A percentile compares a stretch with the other conserved stretches of the same genome.
Conservation (phyloP, 805 yeast species). For the Metschnikowia rubicola region DNA sequence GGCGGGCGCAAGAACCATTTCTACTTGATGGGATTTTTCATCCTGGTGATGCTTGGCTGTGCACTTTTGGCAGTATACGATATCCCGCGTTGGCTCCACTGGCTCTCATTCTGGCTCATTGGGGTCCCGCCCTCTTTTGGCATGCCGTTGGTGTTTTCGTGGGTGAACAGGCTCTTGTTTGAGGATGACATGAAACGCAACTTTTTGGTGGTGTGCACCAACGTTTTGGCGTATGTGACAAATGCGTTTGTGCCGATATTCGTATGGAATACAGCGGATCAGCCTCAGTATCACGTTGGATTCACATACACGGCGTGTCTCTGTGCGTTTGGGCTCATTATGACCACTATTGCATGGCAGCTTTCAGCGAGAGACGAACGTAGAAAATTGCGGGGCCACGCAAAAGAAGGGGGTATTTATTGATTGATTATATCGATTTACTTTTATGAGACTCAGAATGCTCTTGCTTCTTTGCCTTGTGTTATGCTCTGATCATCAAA, state of each 20-base stretch:
- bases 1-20: slow-evolving; percentile 33
- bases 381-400: neutral
- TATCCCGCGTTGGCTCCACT: slow-evolving; percentile 46
- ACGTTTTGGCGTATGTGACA: slow-evolving; percentile 38
- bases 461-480: neutral
- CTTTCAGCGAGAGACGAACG: slow-evolving; percentile 27
- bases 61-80: slow-evolving; percentile 46
- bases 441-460: neutral
- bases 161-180: slow-evolving; percentile 49
- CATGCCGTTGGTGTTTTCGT: slow-evolving; percentile 53
- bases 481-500: no score
- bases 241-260: slow-evolving; percentile 39
- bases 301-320: slow-evolving; percentile 34
- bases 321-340: slow-evolving; percentile 26
- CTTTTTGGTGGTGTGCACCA: slow-evolving; percentile 37
- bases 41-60: slow-evolving; percentile 41
- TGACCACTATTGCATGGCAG: slow-evolving; percentile 27
- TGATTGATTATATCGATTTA: no score
- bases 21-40: slow-evolving; percentile 37
- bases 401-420: no score
- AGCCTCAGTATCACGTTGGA: slow-evolving; percentile 32
- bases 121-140: slow-evolving; percentile 51
- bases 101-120: slow-evolving; percentile 47
- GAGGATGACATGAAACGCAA: slow-evolving; percentile 34
- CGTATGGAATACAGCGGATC: slow-evolving; percentile 37